These are phyloP conservation scores for Chalciporus piperatus DNA, from an alignment of 768 basidiomycete species.

Conservation along the genomic window DNA sequence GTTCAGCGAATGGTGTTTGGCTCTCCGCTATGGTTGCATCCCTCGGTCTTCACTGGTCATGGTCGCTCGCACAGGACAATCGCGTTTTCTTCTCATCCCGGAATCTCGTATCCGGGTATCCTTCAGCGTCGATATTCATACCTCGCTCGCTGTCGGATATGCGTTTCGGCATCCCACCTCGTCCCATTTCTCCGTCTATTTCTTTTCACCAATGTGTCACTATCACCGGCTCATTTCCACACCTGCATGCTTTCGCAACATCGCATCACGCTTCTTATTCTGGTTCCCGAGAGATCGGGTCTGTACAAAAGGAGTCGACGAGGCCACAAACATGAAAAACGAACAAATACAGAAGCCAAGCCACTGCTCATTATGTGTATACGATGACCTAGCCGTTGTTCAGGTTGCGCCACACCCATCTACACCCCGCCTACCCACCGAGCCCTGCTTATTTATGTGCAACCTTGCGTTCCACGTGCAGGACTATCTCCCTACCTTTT, in stretches of 20 bases:
- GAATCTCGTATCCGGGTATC: conserved; percentile 30
- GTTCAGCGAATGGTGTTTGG: conserved; percentile 27
- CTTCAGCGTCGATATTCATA: conserved; percentile 44
- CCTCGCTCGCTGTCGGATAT: conserved; percentile 37
- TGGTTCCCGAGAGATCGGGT: conserved; percentile 30
- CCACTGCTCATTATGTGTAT: conserved; percentile 34
- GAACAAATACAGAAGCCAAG: conserved; percentile 17
- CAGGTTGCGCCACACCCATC: conserved; percentile 25
- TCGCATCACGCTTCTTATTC: conserved; percentile 36
- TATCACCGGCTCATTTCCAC: conserved; percentile 37
- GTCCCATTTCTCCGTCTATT: conserved; percentile 25
- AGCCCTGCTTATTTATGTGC: conserved; percentile 34
- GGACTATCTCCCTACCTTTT: conserved; percentile 22
- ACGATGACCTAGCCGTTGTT: conserved; percentile 22
- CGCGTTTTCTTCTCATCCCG: conserved; percentile 21
- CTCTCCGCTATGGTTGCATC: conserved; percentile 29
- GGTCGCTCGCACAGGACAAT: conserved; percentile 40
- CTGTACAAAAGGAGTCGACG: conserved; percentile 39
- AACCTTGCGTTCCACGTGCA: conserved; percentile 20
- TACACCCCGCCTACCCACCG: conserved; percentile 19
- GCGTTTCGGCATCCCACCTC: conserved; percentile 21
- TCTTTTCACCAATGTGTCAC: conserved; percentile 40
- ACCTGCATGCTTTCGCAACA: conserved; percentile 42
- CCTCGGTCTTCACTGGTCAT: conserved; percentile 33
- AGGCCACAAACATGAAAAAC: conserved; percentile 32